phyloP scores from a whole-genome alignment of 192 early-diverging fungal species.

The Linnemannia exigua region DNA sequence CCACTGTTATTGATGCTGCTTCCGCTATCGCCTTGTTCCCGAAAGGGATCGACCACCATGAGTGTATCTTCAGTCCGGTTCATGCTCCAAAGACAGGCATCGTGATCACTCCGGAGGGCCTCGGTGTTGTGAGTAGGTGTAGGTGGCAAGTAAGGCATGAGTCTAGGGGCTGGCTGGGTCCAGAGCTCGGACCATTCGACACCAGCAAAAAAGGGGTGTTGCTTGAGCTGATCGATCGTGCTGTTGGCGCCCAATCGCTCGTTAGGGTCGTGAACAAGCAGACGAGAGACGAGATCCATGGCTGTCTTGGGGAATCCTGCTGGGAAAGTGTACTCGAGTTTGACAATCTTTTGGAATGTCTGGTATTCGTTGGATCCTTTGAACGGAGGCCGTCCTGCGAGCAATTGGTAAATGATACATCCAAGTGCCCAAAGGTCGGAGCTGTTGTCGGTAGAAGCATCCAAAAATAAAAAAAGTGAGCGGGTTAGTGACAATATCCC shows the following conservation, averaged over 20 bases:
- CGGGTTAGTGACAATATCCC: not conserved
- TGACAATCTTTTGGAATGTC: conserved; percentile 96
- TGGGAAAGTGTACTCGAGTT: conserved; percentile 90
- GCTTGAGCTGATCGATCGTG: conserved; percentile 73
- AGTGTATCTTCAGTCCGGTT: conserved; percentile 38
- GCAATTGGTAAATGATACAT: conserved; percentile 94
- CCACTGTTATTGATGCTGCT: conserved; percentile 40
- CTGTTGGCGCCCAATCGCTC: conserved; percentile 73
- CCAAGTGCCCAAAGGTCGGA: conserved; percentile 89
- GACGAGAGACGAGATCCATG: conserved; percentile 80
- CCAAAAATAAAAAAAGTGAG: conserved; percentile 11
- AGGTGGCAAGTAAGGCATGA: conserved; percentile 59
- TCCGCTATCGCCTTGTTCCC: conserved; percentile 29
- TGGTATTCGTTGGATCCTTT: conserved; percentile 96
- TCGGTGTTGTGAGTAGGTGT: conserved; percentile 51
- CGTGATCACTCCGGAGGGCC: conserved; percentile 42
- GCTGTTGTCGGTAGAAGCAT: conserved; percentile 32
- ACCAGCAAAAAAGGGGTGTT: conserved; percentile 87
- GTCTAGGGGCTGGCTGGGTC: conserved; percentile 62
- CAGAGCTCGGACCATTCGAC: conserved; percentile 80
- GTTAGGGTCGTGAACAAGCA: conserved; percentile 78
- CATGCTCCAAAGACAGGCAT: conserved; percentile 31
- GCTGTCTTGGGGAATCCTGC: conserved; percentile 76
- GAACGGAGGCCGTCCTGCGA: conserved; percentile 93
- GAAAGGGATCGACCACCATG: conserved; percentile 57